These are phyloP conservation scores for Scytalidium sp. DNA, from an alignment of 2,329 filamentous ascomycete species.

Conservation along the genomic window DNA sequence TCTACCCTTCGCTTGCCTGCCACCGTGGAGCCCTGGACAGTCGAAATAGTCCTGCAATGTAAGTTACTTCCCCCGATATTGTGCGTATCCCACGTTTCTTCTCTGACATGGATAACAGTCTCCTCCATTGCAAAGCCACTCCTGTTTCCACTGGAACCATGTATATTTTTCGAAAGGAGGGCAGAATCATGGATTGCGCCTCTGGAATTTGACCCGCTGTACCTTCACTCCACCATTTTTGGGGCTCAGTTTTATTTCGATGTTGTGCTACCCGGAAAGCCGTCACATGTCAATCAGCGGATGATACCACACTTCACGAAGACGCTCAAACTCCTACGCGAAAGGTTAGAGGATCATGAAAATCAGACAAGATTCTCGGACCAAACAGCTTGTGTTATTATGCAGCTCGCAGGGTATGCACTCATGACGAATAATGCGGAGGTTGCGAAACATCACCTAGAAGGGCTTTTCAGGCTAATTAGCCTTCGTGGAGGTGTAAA, in stretches of 20 bases:
- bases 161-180: constrained; percentile 25
- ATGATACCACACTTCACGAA: constrained; percentile 23
- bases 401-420: constrained; percentile 30
- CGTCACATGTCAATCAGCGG: constrained; percentile 2
- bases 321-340: constrained; percentile 27
- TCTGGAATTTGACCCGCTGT: constrained; percentile 30
- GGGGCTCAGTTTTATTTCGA: constrained; percentile 30
- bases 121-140: constrained; percentile 28
- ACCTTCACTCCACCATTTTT: constrained; percentile 34
- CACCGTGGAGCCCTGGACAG: constrained; percentile 21
- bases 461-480: constrained; percentile 33
- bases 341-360: constrained; percentile 23
- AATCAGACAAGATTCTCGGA: constrained; percentile 24
- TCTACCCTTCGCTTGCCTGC: constrained; percentile 25
- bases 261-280: constrained; percentile 11
- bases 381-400: constrained; percentile 28
- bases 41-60: constrained; percentile 28
- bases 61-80: constrained; percentile 5
- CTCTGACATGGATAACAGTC: constrained; percentile 20
- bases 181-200: constrained; percentile 27
- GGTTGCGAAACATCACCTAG: constrained; percentile 29
- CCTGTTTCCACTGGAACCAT: constrained; percentile 31
- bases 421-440: constrained; percentile 24
- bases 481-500: constrained; percentile 32
- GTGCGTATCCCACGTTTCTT: background rate